Evolutionary conservation across 208 protist species (phyloP).

Genomic region (Kentomonas sorsogonicus): DNA sequence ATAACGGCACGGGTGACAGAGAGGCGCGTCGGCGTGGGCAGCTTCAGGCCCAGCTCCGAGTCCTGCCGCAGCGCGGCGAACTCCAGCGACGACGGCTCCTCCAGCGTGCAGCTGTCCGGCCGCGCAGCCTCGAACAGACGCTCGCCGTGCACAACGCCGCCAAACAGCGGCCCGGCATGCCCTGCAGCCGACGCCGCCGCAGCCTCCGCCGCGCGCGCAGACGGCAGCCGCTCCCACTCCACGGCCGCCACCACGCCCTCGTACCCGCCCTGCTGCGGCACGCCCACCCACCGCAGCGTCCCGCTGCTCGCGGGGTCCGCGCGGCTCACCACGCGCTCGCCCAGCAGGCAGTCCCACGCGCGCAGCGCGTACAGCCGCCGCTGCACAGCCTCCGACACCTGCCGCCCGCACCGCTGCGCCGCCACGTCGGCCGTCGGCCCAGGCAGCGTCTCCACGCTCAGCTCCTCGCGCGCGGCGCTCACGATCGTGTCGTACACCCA

Average conservation of each 20-base stretch:
- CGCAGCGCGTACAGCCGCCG: constrained; percentile 19
- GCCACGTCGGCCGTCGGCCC: constrained; percentile 19
- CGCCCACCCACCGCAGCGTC: constrained; percentile 40
- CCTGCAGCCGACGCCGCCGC: constrained; percentile 11
- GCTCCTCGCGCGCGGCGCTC: constrained; percentile 19
- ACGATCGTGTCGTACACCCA: constrained; percentile 48
- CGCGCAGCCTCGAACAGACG: constrained; percentile 20
- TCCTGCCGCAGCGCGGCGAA: constrained; percentile 19
- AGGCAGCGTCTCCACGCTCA: constrained; percentile 27
- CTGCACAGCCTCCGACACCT: constrained; percentile 24
- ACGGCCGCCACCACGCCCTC: constrained; percentile 28
- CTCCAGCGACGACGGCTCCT: constrained; percentile 25
- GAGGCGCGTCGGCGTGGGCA: constrained; percentile 13
- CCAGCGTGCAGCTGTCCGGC: background rate
- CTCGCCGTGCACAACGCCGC: constrained; percentile 42
- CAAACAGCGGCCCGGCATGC: constrained; percentile 11
- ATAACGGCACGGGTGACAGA: constrained; percentile 21
- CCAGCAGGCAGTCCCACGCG: constrained; percentile 24
- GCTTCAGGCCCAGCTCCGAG: constrained; percentile 5
- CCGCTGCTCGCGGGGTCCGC: constrained; percentile 27
- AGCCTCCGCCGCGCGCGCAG: constrained; percentile 9
- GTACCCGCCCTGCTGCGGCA: constrained; percentile 29
- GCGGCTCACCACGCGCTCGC: constrained; percentile 22
- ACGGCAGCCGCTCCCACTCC: constrained; percentile 23
- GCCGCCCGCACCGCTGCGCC: constrained; percentile 23